Base-by-base conservation (phyloP, 257 asterid genomes). In the Lantana camara region DNA sequence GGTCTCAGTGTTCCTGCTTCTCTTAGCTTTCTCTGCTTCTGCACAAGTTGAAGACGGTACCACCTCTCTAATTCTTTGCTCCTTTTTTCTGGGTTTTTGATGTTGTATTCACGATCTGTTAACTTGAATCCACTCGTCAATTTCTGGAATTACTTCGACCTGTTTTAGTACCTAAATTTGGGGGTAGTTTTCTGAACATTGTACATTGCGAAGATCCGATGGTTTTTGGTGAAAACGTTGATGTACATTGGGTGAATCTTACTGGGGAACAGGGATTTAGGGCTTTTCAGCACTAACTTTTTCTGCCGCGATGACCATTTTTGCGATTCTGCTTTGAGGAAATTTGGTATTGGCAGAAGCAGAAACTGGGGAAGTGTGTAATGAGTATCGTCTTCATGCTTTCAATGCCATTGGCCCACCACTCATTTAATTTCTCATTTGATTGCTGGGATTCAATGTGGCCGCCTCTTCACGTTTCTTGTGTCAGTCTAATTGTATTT, bases 21-120 rank as follows among this genome's bases (percentile, higher is more conserved):
- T 73, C 41, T 57, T 73, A 14, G 68, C 76, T 53, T 37, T 35
- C 59, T 77, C 78, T 21, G 56, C 68, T 51, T 62, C 70, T 41
- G 74, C 82, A 9, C 24, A 17, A 1, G 74, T 77, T 48, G 79
- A 77, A 69, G 82, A 77, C 34, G 82, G 82, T 77, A 73, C 11
- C 32, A 24, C n/a, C 64, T 55, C 62, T 66, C 50, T 42, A 6
- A 8, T 4, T 50, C 2, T 20, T 13, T 51, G 3, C 53, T 47
- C 53, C 1, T 19, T 7, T 7, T 13, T 14, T 24, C 40, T 52
- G 58, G 38, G 2, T 13, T 51, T 27, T 27, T 10, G n/a, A 37
- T 19, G 10, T 4, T 46, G 3, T 38, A 48, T 59, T 0, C 46
- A 59, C 15, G 76, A 55, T 71, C 71, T 63, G 44, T 4, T 0